phyloP scores from a whole-genome alignment of 2,329 filamentous ascomycete species.

The Cryphonectria japonica region DNA sequence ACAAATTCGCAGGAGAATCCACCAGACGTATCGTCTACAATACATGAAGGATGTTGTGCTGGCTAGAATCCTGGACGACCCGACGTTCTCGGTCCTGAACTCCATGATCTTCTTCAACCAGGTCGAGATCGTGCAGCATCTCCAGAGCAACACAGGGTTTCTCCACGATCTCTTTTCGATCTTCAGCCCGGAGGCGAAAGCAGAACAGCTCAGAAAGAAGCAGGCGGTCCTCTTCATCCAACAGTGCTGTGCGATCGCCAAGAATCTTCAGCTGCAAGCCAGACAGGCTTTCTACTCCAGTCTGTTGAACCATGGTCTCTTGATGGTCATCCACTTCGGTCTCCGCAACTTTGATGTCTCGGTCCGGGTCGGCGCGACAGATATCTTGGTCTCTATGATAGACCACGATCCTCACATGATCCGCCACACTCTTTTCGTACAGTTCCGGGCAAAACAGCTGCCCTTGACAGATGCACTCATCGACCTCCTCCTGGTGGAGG shows the following conservation, averaged over 20 bases:
- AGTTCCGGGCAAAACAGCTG: slow-evolving; percentile 83
- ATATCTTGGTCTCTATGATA: slow-evolving; percentile 90
- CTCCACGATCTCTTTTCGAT: slow-evolving; percentile 86
- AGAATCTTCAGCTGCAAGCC: slow-evolving; percentile 85
- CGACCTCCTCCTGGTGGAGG: slow-evolving; percentile 86
- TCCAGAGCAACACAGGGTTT: slow-evolving; percentile 81
- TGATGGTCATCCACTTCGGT: slow-evolving; percentile 90
- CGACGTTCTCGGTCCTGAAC: slow-evolving; percentile 96
- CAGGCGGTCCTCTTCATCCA: slow-evolving; percentile 96
- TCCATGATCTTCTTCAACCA: slow-evolving; percentile 99
- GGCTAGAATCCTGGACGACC: slow-evolving; percentile 93
- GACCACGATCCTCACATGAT: slow-evolving; percentile 97
- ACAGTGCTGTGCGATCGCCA: slow-evolving; percentile 91
- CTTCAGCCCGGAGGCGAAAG: slow-evolving; percentile 64
- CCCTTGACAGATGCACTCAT: slow-evolving; percentile 91
- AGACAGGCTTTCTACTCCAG: slow-evolving; percentile 85
- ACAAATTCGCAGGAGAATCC: slow-evolving; percentile 84
- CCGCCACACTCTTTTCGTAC: slow-evolving; percentile 87
- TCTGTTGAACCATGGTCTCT: slow-evolving; percentile 84
- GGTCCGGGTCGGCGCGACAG: slow-evolving; percentile 88
- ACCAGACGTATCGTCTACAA: slow-evolving; percentile 92
- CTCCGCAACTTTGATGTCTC: slow-evolving; percentile 82
- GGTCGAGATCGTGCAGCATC: slow-evolving; percentile 93
- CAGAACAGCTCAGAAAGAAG: slow-evolving; percentile 75
- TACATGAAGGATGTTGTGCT: slow-evolving; percentile 99